Base-by-base conservation (phyloP, 345 rosid genomes). In the Pugionium dolabratum region DNA sequence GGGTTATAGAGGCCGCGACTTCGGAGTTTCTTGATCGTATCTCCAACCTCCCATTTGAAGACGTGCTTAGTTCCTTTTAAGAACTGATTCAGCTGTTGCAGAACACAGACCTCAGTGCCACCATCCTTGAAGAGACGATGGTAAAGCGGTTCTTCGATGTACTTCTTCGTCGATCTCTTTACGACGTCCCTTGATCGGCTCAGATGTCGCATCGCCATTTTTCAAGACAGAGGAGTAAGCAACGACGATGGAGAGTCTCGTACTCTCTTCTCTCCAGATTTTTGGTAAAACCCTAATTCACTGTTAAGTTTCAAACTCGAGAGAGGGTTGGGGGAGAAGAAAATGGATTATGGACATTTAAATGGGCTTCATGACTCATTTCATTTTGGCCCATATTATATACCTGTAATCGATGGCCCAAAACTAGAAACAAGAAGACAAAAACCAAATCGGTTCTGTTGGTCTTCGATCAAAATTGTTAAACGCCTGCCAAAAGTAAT, bases 21-120 rank as follows among this genome's bases (percentile, higher is more conserved):
- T 41, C 99, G 90, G 64, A 94, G 97, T 77, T 86, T 90, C 80
- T 78, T 86, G 72, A 90, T 69, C 27, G 99, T 88, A 62, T 85
- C 85, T 9, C 90, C 96, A 2, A 87, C 92, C 71, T 94, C 99
- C 99, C 99, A 94, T 83, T 94, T 94, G 81, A 72, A 94, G 25
- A 82, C 97, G 55, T 86, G 90, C 71, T 90, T 94, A 55, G 84
- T 79, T 83, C 90, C 80, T 70, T 82, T 90, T 73, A 94, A 78
- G 82, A 94, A 88, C 61, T 66, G 79, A 64, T 88, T 94, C 64
- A 94, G 75, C 66, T 88, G 89, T 42, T 82, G 86, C 5, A 86
- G 82, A 49, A 94, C 86, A 53, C 69, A 83, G 7, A 74, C 59
- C 76, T 90, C 96, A 5, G 86, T 56, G 61, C 95, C 71, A 2